Evolutionary conservation across 225 moss, liverwort and hornwort species (phyloP).

Genomic region (Bryoerythrophyllum caledonicum): DNA sequence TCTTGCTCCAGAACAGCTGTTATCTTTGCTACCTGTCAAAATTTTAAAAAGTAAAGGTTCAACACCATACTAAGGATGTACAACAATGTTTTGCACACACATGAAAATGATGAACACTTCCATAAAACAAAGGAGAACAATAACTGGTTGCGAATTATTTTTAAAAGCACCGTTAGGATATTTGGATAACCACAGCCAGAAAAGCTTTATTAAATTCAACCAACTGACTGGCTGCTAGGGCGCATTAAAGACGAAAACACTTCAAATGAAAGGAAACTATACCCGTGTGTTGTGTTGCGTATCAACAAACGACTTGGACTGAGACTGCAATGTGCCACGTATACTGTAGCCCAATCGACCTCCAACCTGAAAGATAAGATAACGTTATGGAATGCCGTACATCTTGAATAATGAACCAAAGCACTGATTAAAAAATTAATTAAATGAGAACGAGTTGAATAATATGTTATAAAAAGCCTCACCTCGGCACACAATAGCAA

Average conservation of each 20-base stretch:
- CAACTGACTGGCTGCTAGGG: background rate
- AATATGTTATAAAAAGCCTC: background rate
- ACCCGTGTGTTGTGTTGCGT: slow-evolving; percentile 89
- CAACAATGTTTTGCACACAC: background rate
- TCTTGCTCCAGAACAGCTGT: slow-evolving; percentile 97
- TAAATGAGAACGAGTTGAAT: background rate
- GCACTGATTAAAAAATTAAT: background rate
- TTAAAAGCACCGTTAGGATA: slow-evolving; percentile 4
- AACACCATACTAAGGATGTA: background rate
- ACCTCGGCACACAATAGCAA: slow-evolving; percentile 8
- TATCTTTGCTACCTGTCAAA: slow-evolving; percentile 75
- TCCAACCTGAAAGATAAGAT: slow-evolving; percentile 71
- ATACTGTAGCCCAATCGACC: slow-evolving; percentile 98
- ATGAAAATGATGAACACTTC: background rate
- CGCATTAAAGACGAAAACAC: background rate
- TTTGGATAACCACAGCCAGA: background rate
- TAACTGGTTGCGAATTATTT: background rate
- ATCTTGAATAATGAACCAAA: background rate
- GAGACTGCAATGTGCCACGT: slow-evolving; percentile 93
- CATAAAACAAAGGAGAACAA: background rate
- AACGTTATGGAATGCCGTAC: slow-evolving; percentile 9
- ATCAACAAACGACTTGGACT: slow-evolving; percentile 97
- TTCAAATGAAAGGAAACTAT: slow-evolving; percentile 7
- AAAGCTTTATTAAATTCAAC: slow-evolving; percentile 1
- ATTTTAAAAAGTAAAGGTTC: slow-evolving; percentile 11